Base-by-base conservation (phyloP, 176 grass and related monocot genomes). In the Musa troglodytarum region DNA sequence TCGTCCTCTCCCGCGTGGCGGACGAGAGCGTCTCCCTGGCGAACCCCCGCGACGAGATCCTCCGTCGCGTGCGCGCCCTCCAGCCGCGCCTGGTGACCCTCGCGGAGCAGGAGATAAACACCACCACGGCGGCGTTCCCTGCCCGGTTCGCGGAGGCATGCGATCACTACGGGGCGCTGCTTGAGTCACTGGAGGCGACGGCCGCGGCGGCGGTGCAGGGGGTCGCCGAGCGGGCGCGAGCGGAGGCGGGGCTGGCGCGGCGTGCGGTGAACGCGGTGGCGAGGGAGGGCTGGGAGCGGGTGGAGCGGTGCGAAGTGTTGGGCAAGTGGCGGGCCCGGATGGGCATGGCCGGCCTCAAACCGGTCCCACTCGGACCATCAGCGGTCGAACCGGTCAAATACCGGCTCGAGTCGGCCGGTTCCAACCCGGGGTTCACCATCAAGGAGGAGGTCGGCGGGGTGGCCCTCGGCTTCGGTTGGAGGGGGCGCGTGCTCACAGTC, bases 11-110 rank as follows among this genome's bases (percentile, higher is more conserved):
- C 16, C 51, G 50, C 13, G 65, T 68, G 65, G 21, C 65, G 2
- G 65, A 68, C 65, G 21, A 68, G 24, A 68, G 65, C 26, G 65
- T 68, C 10, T 68, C 65, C 10, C 65, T 12, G 24, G 65, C 65
- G 12, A 68, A 68, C 15, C 65, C 26, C 10, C 26, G 26, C 65
- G 65, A 68, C 65, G 26, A 68, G 65, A 11, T 68, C 65, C 65
- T 68, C 65, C 65, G 65, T 20, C 65, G 26, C 11, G 65, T 68
- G 11, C 21, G 25, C 11, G 26, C 65, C 26, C 26, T 68, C 23
- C 22, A 14, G 26, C 65, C 65, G 65, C 65, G 65, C 54, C 14
- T 58, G 54, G 54, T 58, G 16, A 17, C 16, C 14, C 54, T 58
- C 2, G 34, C 34, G 34, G 34, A 43, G 34, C 34, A 43, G 34